Conservation (phyloP, 352 stramenopile genomes). For the Globisporangium acanthophoron region DNA sequence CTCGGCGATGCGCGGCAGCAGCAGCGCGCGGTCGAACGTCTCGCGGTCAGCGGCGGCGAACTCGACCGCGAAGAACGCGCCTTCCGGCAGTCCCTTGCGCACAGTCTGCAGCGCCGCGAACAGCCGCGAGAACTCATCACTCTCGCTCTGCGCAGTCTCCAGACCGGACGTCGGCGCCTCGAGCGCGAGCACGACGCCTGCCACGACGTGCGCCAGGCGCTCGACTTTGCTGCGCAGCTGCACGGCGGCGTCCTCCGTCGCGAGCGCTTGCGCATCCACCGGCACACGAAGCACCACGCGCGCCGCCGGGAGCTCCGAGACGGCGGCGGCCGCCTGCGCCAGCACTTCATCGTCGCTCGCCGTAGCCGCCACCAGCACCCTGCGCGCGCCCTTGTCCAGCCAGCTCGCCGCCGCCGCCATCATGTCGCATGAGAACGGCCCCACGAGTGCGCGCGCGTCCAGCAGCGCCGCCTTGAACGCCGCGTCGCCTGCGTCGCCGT, state of each 20-base stretch:
- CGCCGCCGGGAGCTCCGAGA: conserved; percentile 53
- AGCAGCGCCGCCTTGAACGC: conserved; percentile 40
- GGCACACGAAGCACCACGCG: conserved; percentile 61
- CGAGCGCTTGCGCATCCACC: conserved; percentile 26
- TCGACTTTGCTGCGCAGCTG: conserved; percentile 30
- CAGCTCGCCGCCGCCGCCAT: conserved; percentile 47
- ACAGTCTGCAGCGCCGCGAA: conserved; percentile 27
- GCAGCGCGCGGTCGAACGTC: conserved; percentile 17
- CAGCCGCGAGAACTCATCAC: conserved; percentile 11
- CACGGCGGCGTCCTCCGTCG: neutral
- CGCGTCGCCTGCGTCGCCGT: conserved; percentile 14
- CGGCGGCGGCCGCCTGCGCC: conserved; percentile 42
- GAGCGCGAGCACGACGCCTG: conserved; percentile 47
- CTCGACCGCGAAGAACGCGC: conserved; percentile 52
- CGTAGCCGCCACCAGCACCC: conserved; percentile 46
- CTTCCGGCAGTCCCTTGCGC: conserved; percentile 37
- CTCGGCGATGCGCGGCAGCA: conserved; percentile 37
- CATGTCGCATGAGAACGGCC: conserved; percentile 55
- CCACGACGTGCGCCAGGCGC: conserved; percentile 25
- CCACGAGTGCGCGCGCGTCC: conserved; percentile 42
- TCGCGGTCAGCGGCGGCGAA: conserved; percentile 17
- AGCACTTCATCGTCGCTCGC: conserved; percentile 42
- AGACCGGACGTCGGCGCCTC: conserved; percentile 10
- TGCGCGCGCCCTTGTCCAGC: conserved; percentile 58
- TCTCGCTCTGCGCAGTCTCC: conserved; percentile 19